A percentile compares a stretch with the other conserved stretches of the same genome.
These are phyloP conservation scores for Geopyxis carbonaria DNA, from an alignment of 495 filamentous ascomycete genomes.

Conservation along the genomic window DNA sequence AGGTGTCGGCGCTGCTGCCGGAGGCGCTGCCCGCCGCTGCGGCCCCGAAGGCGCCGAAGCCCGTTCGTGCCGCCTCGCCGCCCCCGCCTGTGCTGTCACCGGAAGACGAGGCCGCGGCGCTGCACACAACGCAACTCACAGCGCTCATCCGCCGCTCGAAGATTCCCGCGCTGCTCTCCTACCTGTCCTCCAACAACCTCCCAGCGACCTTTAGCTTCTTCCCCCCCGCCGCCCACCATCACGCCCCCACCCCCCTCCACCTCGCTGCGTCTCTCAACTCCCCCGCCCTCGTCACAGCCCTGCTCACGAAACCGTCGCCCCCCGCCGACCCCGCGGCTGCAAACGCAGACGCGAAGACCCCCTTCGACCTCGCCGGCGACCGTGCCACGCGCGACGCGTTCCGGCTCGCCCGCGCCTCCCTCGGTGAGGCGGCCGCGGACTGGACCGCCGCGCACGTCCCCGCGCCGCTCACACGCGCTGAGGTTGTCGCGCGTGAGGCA, in stretches of 20 bases:
- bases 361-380: slow-evolving; percentile 80
- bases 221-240: slow-evolving; percentile 58
- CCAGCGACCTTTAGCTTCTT: slow-evolving; percentile 53
- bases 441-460: slow-evolving; percentile 66
- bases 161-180: slow-evolving; percentile 68
- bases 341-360: slow-evolving; percentile 48
- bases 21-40: slow-evolving; percentile 30
- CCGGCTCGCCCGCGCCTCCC: slow-evolving; percentile 62
- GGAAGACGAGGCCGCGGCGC: slow-evolving; percentile 59
- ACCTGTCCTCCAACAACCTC: slow-evolving; percentile 56
- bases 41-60: slow-evolving; percentile 29
- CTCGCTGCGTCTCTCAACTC: slow-evolving; percentile 64
- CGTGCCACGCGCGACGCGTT: slow-evolving; percentile 79
- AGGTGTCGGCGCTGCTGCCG: slow-evolving; percentile 58
- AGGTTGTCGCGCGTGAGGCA: slow-evolving; percentile 46
- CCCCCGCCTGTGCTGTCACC: slow-evolving; percentile 42
- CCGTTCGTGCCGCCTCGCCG: slow-evolving; percentile 16
- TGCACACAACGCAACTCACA: slow-evolving; percentile 76
- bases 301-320: slow-evolving; percentile 56
- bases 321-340: slow-evolving; percentile 55
- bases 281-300: slow-evolving; percentile 51
- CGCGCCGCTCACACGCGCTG: slow-evolving; percentile 43
- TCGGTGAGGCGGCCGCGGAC: slow-evolving; percentile 61
- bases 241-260: slow-evolving; percentile 74
- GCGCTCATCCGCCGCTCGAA: slow-evolving; percentile 81